Base-by-base conservation (phyloP, 768 basidiomycete species). In the Holtermannia corniformis region DNA sequence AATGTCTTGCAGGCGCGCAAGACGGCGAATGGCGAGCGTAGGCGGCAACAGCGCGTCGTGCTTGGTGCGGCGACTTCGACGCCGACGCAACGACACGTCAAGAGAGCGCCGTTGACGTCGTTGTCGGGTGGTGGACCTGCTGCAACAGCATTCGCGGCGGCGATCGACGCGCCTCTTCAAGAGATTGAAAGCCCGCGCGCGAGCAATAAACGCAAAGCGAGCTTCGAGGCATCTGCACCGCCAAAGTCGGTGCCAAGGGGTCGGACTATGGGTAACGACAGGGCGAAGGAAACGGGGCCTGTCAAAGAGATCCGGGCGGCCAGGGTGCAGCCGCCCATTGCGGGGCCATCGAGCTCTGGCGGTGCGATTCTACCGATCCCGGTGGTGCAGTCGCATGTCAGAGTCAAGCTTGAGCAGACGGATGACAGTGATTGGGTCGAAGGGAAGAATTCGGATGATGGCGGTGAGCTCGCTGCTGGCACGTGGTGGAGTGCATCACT, bases 121-220 rank as follows among this genome's bases (percentile, higher is more conserved):
- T 16, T 37, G 32, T 7, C 32, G 32, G 32, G 32, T 37, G 32
- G 10, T 16, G 32, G 32, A 37, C n/a, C n/a, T n/a, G n/a, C n/a
- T n/a, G n/a, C n/a, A n/a, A 16, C 32, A 37, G 32, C 32, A 37
- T 54, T 66, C 16, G 40, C 37, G 19, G 23, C 26, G 27, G 56
- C 59, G 24, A 75, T 11, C 80, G 80, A 56, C 76, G 74, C 45
- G 58, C 54, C 10, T 50, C 52, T 20, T 56, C 62, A 22, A 40
- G 41, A 40, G 37, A 24, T n/a, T 21, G 40, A 23, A 23, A 32
- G 19, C 41, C 49, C 22, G 76, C 78, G 44, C 78, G 87, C 43
- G 85, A 87, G 59, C 79, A 80, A 54, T 87, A 12, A 81, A 87
- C 5, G 85, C 85, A 46, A 86, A 86, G 68, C 79, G 85, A 51